Percentiles rank a stretch among this genome's conserved stretches.
Evolutionary conservation across 2,329 filamentous ascomycete genomes (phyloP).

Genomic region (Xylaria hypoxylon): DNA sequence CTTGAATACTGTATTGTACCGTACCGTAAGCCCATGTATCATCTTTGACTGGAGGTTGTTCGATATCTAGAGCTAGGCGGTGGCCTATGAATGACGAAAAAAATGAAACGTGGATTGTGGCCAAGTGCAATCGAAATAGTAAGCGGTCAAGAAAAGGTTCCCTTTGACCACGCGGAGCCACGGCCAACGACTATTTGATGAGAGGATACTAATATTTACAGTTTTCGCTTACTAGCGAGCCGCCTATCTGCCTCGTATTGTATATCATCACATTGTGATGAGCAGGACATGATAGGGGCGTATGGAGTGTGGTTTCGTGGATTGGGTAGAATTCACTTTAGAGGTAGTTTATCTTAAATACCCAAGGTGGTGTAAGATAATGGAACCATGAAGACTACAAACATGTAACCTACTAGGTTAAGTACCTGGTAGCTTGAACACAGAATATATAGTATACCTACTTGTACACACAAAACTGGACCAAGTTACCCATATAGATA

Average conservation of each 20-base stretch:
- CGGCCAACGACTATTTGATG: slow-evolving; percentile 8
- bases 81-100: slow-evolving; percentile 42
- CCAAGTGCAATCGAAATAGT: slow-evolving; percentile 2
- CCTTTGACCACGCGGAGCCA: slow-evolving; percentile 12
- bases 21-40: slow-evolving; percentile 5
- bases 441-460: not conserved
- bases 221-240: slow-evolving; percentile 13
- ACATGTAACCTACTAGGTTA: too few relatives aligned
- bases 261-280: not conserved
- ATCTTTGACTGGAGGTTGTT: slow-evolving; percentile 18
- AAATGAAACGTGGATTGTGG: slow-evolving; percentile 41
- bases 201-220: not conserved
- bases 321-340: slow-evolving; percentile 9
- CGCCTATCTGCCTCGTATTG: not conserved
- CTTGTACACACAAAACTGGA: too few relatives aligned
- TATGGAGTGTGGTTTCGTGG: not conserved
- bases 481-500: too few relatives aligned
- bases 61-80: not conserved
- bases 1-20: not conserved
- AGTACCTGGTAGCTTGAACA: too few relatives aligned
- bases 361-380: not conserved
- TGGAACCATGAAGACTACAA: not conserved
- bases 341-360: not conserved
- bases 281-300: not conserved
- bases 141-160: slow-evolving; percentile 30